A percentile compares a stretch with the other conserved stretches of the same genome.
phyloP scores from a whole-genome alignment of 331 rosid species.

The Acacia concinna region DNA sequence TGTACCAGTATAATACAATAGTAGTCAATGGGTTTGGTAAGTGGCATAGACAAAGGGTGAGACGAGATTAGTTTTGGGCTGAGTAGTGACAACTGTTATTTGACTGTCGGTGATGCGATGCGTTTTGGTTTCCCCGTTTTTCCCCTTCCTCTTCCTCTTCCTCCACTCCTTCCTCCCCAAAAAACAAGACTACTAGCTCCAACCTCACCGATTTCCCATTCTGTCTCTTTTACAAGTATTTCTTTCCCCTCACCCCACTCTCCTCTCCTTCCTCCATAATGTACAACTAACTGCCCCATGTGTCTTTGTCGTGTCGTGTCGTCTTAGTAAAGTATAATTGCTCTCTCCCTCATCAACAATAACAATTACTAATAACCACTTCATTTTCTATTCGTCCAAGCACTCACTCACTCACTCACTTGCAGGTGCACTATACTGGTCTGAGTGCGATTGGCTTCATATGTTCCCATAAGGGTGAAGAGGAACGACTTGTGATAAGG shows the following conservation, averaged over 20 bases:
- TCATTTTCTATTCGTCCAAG: not conserved
- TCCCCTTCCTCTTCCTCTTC: too few species aligned
- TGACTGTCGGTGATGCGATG: slow-evolving; percentile 42
- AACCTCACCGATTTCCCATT: not conserved
- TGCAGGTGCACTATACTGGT: not conserved
- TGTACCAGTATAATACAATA: too few species aligned
- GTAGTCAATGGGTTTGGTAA: not conserved
- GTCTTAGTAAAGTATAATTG: not conserved
- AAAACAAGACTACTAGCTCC: too few species aligned
- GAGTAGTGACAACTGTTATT: slow-evolving; percentile 63
- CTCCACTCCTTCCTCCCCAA: too few species aligned
- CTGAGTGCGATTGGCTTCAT: not conserved
- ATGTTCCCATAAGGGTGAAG: too few species aligned
- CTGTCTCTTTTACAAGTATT: too few species aligned
- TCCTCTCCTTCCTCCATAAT: too few species aligned
- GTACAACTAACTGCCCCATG: not conserved
- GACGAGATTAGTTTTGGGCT: not conserved
- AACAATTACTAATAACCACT: not conserved
- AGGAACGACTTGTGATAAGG: not conserved
- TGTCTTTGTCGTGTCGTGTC: not conserved
- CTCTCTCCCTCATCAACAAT: not conserved
- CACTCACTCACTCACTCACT: not conserved
- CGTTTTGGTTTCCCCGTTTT: not conserved
- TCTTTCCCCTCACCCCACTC: not conserved
- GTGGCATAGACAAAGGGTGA: not conserved